Evolutionary conservation across 2,329 filamentous ascomycete genomes (phyloP), one percentile per base, ranked within the genome.

Genomic region (Fusarium redolens): DNA sequence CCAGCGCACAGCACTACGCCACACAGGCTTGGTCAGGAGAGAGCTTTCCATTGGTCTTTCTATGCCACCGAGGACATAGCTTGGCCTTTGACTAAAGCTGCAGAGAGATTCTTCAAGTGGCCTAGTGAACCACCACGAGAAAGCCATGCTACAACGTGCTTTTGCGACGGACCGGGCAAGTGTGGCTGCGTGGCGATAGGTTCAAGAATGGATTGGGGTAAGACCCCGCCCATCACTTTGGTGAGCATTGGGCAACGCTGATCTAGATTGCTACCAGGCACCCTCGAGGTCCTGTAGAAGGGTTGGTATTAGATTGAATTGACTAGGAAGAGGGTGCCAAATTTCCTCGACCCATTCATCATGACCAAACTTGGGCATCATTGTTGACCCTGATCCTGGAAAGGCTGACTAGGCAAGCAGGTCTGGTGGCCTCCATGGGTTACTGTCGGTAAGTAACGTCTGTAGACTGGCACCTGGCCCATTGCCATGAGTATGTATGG

Each of bases 301-400:
- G 50, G 41, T 44, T 71, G 47, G 61, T 52, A 31, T 52, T 43
- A 59, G 51, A 70, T 51, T 54, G 55, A 33, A 68, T 38, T 35
- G 35, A 69, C 35, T 69, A 44, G 28, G 18, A 51, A 44, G 35
- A 57, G 17, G 43, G 33, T 71, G 58, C 71, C 41, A 60, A 48
- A 28, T 58, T 50, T 48, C 47, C 51, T 69, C 18, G 13, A 45
- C 67, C 58, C 56, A 71, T 60, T 60, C 71, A 74, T 59, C 56
- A 71, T 73, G 71, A 73, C 71, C 59, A 67, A 69, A 72, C 44
- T 51, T 40, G 40, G 56, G 48, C 71, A 74, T 73, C 71, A 74
- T 73, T 62, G 64, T 58, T 62, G 38, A 18, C 31, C 41, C 57
- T 62, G 44, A 25, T 41, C 45, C 60, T 65, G 43, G 28, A 52